Evolutionary conservation across 371 early-diverging fungal genomes (phyloP).

Genomic region (Circinella umbellata): DNA sequence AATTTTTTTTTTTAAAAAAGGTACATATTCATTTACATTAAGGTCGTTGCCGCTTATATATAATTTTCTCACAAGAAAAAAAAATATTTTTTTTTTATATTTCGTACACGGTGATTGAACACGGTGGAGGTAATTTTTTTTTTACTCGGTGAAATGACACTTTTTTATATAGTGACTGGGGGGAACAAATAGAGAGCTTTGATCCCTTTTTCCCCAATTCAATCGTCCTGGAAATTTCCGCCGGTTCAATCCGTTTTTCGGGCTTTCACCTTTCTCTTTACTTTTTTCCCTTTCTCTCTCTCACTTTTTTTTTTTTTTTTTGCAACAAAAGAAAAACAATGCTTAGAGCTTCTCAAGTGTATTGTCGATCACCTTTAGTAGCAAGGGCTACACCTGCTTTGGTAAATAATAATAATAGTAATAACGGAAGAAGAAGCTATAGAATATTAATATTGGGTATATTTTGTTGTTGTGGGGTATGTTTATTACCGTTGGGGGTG

Average conservation of each 20-base stretch:
- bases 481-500: too few species aligned
- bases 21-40: too few species aligned
- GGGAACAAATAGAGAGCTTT: neutral
- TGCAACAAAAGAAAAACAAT: neutral
- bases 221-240: slow-evolving; percentile 2
- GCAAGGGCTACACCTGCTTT: neutral
- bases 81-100: neutral
- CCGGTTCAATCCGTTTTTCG: slow-evolving; percentile 3
- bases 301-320: too few species aligned
- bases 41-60: too few species aligned
- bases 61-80: too few species aligned
- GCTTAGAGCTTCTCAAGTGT: neutral
- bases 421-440: neutral
- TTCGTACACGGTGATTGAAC: neutral
- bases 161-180: slow-evolving; percentile 2
- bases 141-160: neutral
- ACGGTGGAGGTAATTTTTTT: neutral
- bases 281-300: neutral
- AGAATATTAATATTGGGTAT: neutral
- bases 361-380: neutral
- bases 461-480: too few species aligned
- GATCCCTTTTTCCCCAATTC: neutral
- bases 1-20: too few species aligned
- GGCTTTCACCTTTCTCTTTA: too few species aligned
- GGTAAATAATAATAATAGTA: neutral